Conservation (phyloP, 2,329 filamentous ascomycete species). For the Paramyrothecium sp. region DNA sequence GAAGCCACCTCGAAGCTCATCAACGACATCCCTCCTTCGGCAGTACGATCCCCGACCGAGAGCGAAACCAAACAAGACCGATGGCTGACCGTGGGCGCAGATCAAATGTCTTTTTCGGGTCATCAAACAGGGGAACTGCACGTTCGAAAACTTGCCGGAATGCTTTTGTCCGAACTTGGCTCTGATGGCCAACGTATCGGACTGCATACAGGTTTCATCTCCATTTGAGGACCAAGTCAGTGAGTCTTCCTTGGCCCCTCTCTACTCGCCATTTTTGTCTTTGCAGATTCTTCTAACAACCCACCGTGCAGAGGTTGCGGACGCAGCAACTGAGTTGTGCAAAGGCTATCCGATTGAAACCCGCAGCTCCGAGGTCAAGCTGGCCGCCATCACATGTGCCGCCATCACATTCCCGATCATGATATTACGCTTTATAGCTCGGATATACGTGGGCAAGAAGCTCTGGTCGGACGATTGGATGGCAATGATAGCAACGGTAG, state of each 20-base stretch:
- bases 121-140: background rate
- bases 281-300: background rate
- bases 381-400: background rate
- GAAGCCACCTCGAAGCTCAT: too few relatives aligned
- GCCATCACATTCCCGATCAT: background rate
- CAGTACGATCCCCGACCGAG: background rate
- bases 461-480: constrained; percentile 6
- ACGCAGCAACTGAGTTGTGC: background rate
- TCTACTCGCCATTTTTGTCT: background rate
- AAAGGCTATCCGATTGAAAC: background rate
- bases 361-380: background rate
- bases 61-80: background rate
- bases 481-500: background rate
- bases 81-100: background rate
- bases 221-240: background rate
- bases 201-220: background rate
- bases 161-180: background rate
- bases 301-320: background rate
- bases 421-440: background rate
- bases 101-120: background rate
- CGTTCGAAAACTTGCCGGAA: background rate
- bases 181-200: background rate
- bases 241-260: background rate
- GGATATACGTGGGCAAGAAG: background rate
- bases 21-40: too few relatives aligned